Base-by-base conservation (phyloP, 2,329 filamentous ascomycete species). In the Periglandula ipomoeae region DNA sequence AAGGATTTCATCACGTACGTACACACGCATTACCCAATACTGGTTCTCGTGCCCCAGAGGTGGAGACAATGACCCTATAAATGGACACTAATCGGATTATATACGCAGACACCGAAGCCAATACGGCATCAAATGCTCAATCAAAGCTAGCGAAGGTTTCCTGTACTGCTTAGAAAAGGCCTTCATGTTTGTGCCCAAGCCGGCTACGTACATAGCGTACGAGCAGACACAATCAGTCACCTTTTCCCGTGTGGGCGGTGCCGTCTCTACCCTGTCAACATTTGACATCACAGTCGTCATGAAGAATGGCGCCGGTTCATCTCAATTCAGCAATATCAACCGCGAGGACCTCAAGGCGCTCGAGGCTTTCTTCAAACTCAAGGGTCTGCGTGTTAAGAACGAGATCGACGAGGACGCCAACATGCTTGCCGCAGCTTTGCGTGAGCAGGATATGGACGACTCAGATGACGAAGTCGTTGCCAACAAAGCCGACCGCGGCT, bases 281-380 rank as follows among this genome's bases (percentile, higher is more conserved):
- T 98, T 98, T 63, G 93, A 98, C 66, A 96, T 98, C 58, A 93
- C 89, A 0, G 87, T 98, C 50, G 84, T 84, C 48, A 79, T 96
- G 73, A 97, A 96, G 76, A 81, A 76, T 57, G 87, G 87, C n/a
- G 77, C 81, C 46, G 86, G 87, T 50, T 89, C 95, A 61, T 89
- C 90, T 59, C 90, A 96, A 62, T 98, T 98, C 73, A 95, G 89
- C 71, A 98, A 98, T 74, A 98, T 98, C 67, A 98, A 96, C 66
- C 86, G 91, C 58, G 93, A 98, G 72, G 93, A 98, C 65, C 88
- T 97, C 68, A 87, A 93, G 70, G 87, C 88, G 6, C 79, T 98
- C n/a, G 93, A 98, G 67, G 84, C 85, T 57, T 98, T 98, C 73
- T 96, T 98, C 79, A 93, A 94, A 70, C 81, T 89, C 58, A 97